Conservation (phyloP, 2,329 filamentous ascomycete species). For the Hymenoscyphus linearis region DNA sequence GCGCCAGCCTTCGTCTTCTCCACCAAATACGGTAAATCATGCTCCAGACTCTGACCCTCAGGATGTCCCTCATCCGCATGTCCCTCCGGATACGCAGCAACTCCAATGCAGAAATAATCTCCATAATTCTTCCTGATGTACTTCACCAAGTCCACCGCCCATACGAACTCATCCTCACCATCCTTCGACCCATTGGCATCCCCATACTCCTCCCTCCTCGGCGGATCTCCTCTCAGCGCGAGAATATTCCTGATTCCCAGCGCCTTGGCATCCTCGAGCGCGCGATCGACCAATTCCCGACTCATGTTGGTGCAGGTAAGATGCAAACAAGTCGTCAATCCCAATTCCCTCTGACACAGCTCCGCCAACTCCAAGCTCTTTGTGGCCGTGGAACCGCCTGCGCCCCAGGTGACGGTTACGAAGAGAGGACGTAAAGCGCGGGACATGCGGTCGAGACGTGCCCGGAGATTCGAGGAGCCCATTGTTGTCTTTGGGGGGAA, state of each 20-base stretch:
- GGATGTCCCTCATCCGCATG: conserved; percentile 89
- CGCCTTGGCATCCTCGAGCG: conserved; percentile 83
- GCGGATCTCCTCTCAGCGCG: conserved; percentile 85
- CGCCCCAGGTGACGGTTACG: conserved; percentile 97
- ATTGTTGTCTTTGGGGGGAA: conserved; percentile 97
- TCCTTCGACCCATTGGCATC: conserved; percentile 50
- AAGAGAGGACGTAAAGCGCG: conserved; percentile 86
- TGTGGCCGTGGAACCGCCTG: conserved; percentile 82
- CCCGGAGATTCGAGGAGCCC: conserved; percentile 90
- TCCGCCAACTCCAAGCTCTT: conserved; percentile 94
- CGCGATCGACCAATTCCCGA: conserved; percentile 75
- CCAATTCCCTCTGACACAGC: conserved; percentile 86
- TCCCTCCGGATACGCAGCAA: conserved; percentile 91
- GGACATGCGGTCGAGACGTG: conserved; percentile 91
- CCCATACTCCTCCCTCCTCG: conserved; percentile 81
- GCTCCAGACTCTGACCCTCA: conserved; percentile 59
- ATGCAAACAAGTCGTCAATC: conserved; percentile 90
- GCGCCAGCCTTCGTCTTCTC: conserved; percentile 89
- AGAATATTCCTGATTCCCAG: conserved; percentile 92
- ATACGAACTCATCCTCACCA: conserved; percentile 74
- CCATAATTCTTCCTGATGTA: conserved; percentile 85
- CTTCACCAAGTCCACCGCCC: conserved; percentile 80
- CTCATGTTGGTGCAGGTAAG: conserved; percentile 99
- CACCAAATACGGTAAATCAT: conserved; percentile 81
- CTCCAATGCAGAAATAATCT: conserved; percentile 94